These are phyloP conservation scores for Patellaria atrata DNA, from an alignment of 495 filamentous ascomycete genomes.

Conservation along the genomic window DNA sequence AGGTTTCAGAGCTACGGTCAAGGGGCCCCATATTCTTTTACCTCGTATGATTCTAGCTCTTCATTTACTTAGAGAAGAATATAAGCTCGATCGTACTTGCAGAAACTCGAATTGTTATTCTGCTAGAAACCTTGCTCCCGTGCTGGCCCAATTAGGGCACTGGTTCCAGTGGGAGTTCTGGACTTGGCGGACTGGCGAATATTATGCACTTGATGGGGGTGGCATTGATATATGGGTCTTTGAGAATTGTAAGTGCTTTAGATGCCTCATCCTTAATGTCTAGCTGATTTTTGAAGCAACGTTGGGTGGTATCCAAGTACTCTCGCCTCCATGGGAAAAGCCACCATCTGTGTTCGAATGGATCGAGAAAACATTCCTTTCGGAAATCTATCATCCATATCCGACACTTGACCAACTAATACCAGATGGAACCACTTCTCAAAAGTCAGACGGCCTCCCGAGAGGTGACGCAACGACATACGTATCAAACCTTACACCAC, in stretches of 20 bases:
- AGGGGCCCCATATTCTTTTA: too few relatives aligned
- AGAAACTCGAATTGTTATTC: constrained; percentile 39
- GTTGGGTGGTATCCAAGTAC: constrained; percentile 3
- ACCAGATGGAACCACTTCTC: constrained; percentile 15
- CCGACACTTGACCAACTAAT: constrained; percentile 18
- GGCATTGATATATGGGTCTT: constrained; percentile 46
- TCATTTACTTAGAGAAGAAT: constrained; percentile 76
- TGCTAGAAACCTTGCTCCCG: constrained; percentile 42
- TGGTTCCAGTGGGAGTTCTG: constrained; percentile 80
- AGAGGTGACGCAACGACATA: constrained; percentile 10
- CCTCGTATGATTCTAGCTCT: constrained; percentile 60
- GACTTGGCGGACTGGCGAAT: constrained; percentile 37
- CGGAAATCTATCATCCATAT: constrained; percentile 6
- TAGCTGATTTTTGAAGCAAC: constrained; percentile 2
- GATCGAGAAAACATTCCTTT: constrained; percentile 34
- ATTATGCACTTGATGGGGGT: constrained; percentile 58
- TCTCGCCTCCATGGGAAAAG: constrained; percentile 41
- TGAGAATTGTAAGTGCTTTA: constrained; percentile 32
- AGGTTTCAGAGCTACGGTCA: too few relatives aligned
- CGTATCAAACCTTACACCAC: constrained; percentile 13
- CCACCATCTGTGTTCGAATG: constrained; percentile 59
- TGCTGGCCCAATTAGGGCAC: constrained; percentile 64
- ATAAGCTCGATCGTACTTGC: constrained; percentile 60
- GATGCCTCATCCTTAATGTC: constrained; percentile 1
- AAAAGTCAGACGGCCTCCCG: constrained; percentile 4